Evolutionary conservation across 371 early-diverging fungal species (phyloP), one percentile per base, ranked within the genome.

Genomic region (Blastocladiella emersonii): DNA sequence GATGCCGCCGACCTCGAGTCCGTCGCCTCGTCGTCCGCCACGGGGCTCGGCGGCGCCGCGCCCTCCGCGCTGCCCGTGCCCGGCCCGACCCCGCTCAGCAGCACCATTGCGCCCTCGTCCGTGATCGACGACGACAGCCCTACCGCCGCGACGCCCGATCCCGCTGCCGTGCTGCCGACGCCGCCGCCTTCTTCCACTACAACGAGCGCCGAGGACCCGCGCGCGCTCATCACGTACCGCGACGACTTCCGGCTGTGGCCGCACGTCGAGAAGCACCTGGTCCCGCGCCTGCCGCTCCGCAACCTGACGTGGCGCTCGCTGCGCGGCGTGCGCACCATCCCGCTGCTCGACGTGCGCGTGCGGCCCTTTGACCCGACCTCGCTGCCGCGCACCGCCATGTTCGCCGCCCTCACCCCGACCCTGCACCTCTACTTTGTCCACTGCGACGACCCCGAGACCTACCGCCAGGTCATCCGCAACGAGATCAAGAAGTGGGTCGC

Each of bases 371-470:
- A 79, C 45, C 61, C 71, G 21, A 63, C 65, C 36, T 74, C 79
- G 68, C 77, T 79, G 57, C 76, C 79, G n/a, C 70, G 76, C 35
- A 67, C 66, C 15, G 69, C 78, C 35, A 85, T 84, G 0, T 78
- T 84, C 19, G 74, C 81, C 0, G 74, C 81, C 34, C 85, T 80
- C 64, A 85, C 79, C 36, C 83, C 84, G 1, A 84, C 85, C 64
- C 68, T 90, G 36, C 89, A 94, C 71, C 68, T 92, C 30, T 90
- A 85, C 67, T 85, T 92, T 70, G 86, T 91, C 44, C 76, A 81
- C 63, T 87, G 88, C 70, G 89, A 91, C 83, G 97, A 96, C 65
- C 78, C 78, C 44, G 95, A 96, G 53, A 66, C 75, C 1, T 94
- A 95, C 77, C 90, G 85, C 66, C 76, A 75, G 10, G 77, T 76